A percentile compares a stretch with the other conserved stretches of the same genome.
phyloP scores from a whole-genome alignment of 345 rosid species.

The Gossypium turneri region DNA sequence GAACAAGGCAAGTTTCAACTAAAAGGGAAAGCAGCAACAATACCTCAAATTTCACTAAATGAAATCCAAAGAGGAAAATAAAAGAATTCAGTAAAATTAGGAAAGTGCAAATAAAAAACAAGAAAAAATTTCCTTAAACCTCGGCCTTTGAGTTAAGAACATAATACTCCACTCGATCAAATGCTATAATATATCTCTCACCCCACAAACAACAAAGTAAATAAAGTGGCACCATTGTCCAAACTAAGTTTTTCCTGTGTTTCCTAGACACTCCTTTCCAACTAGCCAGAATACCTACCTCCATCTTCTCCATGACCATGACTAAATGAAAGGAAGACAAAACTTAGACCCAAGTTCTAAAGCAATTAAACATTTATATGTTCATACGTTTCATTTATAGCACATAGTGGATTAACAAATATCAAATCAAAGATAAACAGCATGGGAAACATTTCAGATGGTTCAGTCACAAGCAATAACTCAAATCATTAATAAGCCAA shows the following conservation, averaged over 20 bases:
- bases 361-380: background rate
- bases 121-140: background rate
- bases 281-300: background rate
- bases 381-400: background rate
- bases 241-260: slow-evolving; percentile 13
- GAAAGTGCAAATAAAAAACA: background rate
- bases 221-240: slow-evolving; percentile 20
- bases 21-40: background rate
- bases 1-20: background rate
- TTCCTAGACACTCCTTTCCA: slow-evolving; percentile 13
- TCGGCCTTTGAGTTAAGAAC: background rate
- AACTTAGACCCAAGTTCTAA: background rate
- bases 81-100: background rate
- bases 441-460: slow-evolving; percentile 11
- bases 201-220: slow-evolving; percentile 19
- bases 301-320: slow-evolving; percentile 22
- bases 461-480: background rate
- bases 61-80: background rate
- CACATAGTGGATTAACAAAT: background rate
- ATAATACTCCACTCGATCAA: slow-evolving; percentile 3
- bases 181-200: slow-evolving; percentile 10
- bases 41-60: background rate
- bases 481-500: slow-evolving; percentile 3
- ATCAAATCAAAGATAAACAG: background rate
- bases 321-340: slow-evolving; percentile 2